Evolutionary conservation across 2,329 filamentous ascomycete species (phyloP).

Genomic region (Fusarium longipes): DNA sequence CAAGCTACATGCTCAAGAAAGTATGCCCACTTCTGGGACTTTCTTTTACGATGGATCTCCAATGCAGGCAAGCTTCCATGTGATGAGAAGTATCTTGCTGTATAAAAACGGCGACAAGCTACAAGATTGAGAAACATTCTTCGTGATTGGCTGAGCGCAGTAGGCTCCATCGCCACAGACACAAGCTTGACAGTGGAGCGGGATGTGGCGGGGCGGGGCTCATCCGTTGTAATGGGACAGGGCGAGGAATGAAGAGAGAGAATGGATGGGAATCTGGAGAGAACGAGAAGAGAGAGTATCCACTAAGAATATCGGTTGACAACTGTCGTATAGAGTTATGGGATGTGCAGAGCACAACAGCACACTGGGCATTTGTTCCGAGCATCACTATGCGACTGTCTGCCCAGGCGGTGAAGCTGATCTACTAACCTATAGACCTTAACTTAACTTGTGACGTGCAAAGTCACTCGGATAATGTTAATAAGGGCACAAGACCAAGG

Average conservation of each 20-base stretch:
- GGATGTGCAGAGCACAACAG: background rate
- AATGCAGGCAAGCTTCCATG: slow-evolving; percentile 28
- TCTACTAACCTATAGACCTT: background rate
- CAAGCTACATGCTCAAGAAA: slow-evolving; percentile 17
- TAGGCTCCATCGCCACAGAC: slow-evolving; percentile 34
- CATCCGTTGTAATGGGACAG: slow-evolving; percentile 25
- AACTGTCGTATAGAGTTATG: background rate
- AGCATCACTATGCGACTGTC: background rate
- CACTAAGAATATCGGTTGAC: slow-evolving; percentile 29
- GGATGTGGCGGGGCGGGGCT: slow-evolving; percentile 44
- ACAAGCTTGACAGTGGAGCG: slow-evolving; percentile 28
- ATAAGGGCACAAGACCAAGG: slow-evolving; percentile 16
- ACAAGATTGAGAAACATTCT: slow-evolving; percentile 10
- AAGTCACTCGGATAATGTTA: slow-evolving; percentile 34
- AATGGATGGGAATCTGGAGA: slow-evolving; percentile 20
- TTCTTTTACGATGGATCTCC: slow-evolving; percentile 25
- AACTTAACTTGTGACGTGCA: slow-evolving; percentile 30
- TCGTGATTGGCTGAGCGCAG: slow-evolving; percentile 20
- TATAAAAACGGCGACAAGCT: slow-evolving; percentile 2
- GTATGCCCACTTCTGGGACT: slow-evolving; percentile 37
- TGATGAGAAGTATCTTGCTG: slow-evolving; percentile 35
- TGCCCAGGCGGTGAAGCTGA: slow-evolving; percentile 10
- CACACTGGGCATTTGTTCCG: background rate
- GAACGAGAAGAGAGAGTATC: slow-evolving; percentile 8
- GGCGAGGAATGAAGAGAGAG: background rate